phyloP scores from a whole-genome alignment of 345 rosid genomes.

The Eucalyptus guilfoylei region DNA sequence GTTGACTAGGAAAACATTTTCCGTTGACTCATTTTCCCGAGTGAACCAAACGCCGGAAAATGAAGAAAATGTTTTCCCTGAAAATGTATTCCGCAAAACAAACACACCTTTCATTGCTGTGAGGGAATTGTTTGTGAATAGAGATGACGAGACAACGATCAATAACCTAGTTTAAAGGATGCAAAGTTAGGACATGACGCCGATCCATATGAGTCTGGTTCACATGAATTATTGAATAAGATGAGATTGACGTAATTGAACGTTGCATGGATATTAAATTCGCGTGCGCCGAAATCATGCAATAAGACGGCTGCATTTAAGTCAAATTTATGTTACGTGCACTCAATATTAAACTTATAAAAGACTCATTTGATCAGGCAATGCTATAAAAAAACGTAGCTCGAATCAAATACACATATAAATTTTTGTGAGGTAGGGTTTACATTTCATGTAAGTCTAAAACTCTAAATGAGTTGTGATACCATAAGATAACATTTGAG shows the following conservation, averaged over 20 bases:
- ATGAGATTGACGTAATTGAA: background rate
- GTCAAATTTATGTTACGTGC: background rate
- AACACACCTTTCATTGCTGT: background rate
- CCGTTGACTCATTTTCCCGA: no score
- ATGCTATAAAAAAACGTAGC: background rate
- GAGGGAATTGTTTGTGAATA: background rate
- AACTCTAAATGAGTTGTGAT: background rate
- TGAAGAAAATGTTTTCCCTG: no score
- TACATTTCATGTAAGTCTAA: background rate
- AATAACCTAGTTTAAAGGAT: background rate
- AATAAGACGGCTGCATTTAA: background rate
- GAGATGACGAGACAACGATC: background rate
- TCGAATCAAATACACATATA: background rate
- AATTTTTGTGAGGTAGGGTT: background rate
- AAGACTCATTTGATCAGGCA: fast-evolving
- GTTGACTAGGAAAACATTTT: no score
- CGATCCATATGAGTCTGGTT: background rate
- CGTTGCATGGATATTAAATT: background rate
- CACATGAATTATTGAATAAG: background rate
- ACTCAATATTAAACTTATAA: background rate
- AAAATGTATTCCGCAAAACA: no score
- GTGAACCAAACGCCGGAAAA: no score
- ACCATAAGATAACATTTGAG: background rate
- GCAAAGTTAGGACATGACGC: background rate
- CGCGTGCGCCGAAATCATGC: fast-evolving